Base-by-base conservation (phyloP, 805 yeast genomes). In the Metschnikowia reukaufii region DNA sequence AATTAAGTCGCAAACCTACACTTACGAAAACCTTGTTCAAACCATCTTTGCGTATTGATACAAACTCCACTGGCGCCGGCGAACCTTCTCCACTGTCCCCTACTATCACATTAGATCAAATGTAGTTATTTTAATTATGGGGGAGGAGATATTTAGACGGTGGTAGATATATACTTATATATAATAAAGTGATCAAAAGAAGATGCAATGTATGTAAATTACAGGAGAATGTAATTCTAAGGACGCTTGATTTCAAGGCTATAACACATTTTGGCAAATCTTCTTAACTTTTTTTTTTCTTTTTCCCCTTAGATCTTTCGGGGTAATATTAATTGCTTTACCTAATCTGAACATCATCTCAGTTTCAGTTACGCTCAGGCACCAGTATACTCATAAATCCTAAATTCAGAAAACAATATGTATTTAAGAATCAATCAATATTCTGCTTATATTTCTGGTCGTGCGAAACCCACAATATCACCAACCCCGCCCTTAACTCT, bases 81-180 rank as follows among this genome's bases (percentile, higher is more conserved):
- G 42, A 39, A 27, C 15, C 39, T 16, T 32, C 67, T 56, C 18
- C 56, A 23, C 27, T 55, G 61, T 51, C 55, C 10, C 76, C 76
- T 2, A 65, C 70, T 2, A 72, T 72, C 32, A 71, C 76, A 0
- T 58, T 72, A 38, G 75, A 71, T 42, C 73, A 68, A 50, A 57
- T 47, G 0, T 36, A 19, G n/a, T n/a, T n/a, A n/a, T n/a, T n/a
- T n/a, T n/a, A n/a, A n/a, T n/a, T n/a, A n/a, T n/a, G n/a, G n/a
- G n/a, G n/a, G n/a, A n/a, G n/a, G 30, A 20, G 36, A 42, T 15
- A 4, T 18, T 25, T 19, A 33, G 16, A 18, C 23, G 32, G n/a
- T n/a, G n/a, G n/a, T n/a, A n/a, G n/a, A n/a, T 35, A 44, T 44
- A 38, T 38, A 16, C 30, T 25, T 25, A 25, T 25, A 12, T n/a